A percentile compares a stretch with the other conserved stretches of the same genome.
These are phyloP conservation scores for Tuber aestivum DNA, from an alignment of 495 filamentous ascomycete genomes.

Conservation along the genomic window DNA sequence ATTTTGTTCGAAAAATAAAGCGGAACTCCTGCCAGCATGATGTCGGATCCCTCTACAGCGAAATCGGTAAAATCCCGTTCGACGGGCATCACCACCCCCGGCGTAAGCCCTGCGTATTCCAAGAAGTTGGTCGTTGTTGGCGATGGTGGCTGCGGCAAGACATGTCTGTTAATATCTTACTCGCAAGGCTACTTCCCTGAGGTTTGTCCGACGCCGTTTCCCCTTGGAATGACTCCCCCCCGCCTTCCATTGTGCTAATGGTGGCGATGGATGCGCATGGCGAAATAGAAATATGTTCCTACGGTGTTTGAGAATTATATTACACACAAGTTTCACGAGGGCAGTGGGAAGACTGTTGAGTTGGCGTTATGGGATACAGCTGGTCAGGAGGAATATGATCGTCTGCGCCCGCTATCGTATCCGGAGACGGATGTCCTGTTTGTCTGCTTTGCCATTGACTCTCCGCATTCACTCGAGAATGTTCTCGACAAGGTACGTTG, in stretches of 20 bases:
- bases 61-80: conserved; percentile 33
- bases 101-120: conserved; percentile 77
- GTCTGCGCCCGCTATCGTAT: conserved; percentile 89
- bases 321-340: conserved; percentile 81
- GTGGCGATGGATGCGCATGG: conserved; percentile 7
- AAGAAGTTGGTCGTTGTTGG: conserved; percentile 99
- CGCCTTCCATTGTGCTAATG: not conserved
- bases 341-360: conserved; percentile 87
- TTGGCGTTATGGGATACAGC: conserved; percentile 97
- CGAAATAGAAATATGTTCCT: conserved; percentile 88
- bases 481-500: conserved; percentile 89
- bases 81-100: conserved; percentile 39
- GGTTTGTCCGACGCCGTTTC: conserved; percentile 51
- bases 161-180: conserved; percentile 95
- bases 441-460: conserved; percentile 98
- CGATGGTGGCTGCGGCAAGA: conserved; percentile 97
- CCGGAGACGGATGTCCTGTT: conserved; percentile 96
- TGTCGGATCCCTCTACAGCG: conserved; percentile 39
- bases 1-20: conserved; percentile 6
- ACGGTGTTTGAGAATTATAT: conserved; percentile 99
- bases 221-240: not conserved
- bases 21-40: conserved; percentile 40
- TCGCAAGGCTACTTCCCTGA: conserved; percentile 97
- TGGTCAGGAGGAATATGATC: conserved; percentile 97
- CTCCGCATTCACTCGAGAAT: conserved; percentile 94